Evolutionary conservation across 768 basidiomycete species (phyloP).

Genomic region (Mycena epipterygia): DNA sequence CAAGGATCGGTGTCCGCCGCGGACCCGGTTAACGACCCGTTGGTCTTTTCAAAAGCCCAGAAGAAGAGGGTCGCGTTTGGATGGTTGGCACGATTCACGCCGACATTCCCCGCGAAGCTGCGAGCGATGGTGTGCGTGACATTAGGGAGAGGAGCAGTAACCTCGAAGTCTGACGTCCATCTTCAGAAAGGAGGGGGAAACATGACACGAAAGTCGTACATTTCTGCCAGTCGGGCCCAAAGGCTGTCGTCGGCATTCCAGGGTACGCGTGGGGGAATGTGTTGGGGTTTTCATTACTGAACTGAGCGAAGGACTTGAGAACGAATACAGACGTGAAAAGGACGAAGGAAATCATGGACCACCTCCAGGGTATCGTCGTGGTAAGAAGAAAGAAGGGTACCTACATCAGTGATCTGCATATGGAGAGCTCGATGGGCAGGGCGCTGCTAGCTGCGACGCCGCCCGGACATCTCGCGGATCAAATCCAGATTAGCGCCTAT

Average conservation of each 20-base stretch:
- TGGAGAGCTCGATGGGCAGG: not conserved
- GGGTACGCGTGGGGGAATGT: constrained; percentile 65
- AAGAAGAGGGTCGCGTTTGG: constrained; percentile 77
- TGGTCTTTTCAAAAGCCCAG: constrained; percentile 70
- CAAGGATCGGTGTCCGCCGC: constrained; percentile 62
- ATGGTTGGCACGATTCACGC: constrained; percentile 69
- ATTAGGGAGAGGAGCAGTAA: constrained; percentile 69
- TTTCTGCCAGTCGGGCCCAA: constrained; percentile 70
- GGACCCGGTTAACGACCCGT: constrained; percentile 67
- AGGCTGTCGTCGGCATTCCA: constrained; percentile 61
- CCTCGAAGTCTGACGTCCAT: constrained; percentile 64
- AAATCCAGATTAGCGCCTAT: not conserved
- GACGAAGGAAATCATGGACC: not conserved
- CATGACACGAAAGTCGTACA: constrained; percentile 55
- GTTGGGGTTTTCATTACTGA: constrained; percentile 47
- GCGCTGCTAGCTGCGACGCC: not conserved
- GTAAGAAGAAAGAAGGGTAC: not conserved
- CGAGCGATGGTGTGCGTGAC: constrained; percentile 63
- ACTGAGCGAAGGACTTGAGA: not conserved
- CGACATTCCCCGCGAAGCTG: constrained; percentile 75
- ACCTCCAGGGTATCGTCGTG: constrained; percentile 11
- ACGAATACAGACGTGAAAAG: constrained; percentile 6
- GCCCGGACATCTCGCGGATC: not conserved
- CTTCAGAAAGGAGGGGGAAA: not conserved
- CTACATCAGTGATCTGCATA: constrained; percentile 2